Base-by-base conservation (phyloP, 495 filamentous ascomycete genomes). In the Chaetomium cochliodes region DNA sequence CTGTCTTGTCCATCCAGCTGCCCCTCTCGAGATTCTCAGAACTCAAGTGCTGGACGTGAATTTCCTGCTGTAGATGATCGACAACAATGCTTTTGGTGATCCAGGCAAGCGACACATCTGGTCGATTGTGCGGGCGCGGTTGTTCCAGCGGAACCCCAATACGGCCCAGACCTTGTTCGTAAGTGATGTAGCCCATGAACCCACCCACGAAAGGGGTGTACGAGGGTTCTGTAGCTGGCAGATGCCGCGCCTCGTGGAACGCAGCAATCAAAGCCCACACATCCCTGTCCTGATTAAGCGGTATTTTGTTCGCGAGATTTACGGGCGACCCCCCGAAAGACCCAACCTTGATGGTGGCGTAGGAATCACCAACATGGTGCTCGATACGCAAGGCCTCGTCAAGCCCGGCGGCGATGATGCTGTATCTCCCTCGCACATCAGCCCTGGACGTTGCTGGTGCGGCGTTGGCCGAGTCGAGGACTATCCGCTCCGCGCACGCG, bases 131-230 rank as follows among this genome's bases (percentile, higher is more conserved):
- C n/a, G 41, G 47, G n/a, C 64, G 71, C 28, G 65, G 67, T n/a
- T 70, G 66, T 18, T 62, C 58, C 22, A 60, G 70, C 0, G 71
- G 59, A 25, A 91, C 77, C 39, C 75, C 79, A 33, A 92, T 86
- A 4, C 82, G 81, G 26, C 82, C 73, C 0, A 97, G 79, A 0
- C 92, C 91, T 55, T 92, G 82, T 72, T 98, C 93, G 66, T 97
- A 97, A 1, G 90, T 91, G 52, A 92, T 88, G 70, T 89, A 96
- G 0, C 94, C 94, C 74, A 97, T 84, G 55, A 97, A 87, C 0
- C 93, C 93, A 50, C 93, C 93, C 79, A 92, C 88, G 70, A 98
- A 98, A 81, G 93, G 47, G 77, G 75, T 41, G 74, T 72, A 0
- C 0, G 62, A 41, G 12, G 55, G 41, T 12, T 60, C 70, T 11